Conservation (phyloP, 2,329 filamentous ascomycete genomes). For the Cladophialophora immunda region DNA sequence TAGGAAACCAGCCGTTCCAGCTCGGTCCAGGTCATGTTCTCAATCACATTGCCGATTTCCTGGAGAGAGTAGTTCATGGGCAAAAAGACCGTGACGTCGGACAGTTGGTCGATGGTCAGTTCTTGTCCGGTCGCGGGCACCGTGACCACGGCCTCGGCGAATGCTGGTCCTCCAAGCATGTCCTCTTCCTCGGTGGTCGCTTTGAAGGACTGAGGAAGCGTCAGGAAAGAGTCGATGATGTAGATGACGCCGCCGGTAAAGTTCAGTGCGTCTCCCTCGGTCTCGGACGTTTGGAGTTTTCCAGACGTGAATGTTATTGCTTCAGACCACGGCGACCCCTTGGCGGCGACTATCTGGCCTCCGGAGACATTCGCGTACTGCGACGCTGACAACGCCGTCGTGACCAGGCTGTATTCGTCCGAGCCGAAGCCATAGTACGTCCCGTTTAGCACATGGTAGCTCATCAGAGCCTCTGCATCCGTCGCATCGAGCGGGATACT, state of each 20-base stretch:
- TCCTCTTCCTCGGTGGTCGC: conserved; percentile 6
- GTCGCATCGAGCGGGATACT: conserved; percentile 9
- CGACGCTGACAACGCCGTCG: conserved; percentile 59
- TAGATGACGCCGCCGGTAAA: conserved; percentile 24
- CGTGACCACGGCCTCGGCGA: conserved; percentile 19
- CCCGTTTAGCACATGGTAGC: conserved; percentile 68
- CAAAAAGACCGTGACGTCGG: conserved; percentile 30
- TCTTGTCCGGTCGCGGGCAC: background rate
- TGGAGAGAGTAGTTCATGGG: conserved; percentile 30
- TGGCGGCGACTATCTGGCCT: conserved; percentile 61
- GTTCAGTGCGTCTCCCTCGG: conserved; percentile 4
- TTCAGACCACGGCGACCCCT: conserved; percentile 12
- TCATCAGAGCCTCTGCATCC: conserved; percentile 56
- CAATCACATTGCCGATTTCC: conserved; percentile 26
- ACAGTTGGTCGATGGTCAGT: conserved; percentile 23
- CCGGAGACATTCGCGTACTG: conserved; percentile 66
- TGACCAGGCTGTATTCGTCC: conserved; percentile 51
- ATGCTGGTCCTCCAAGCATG: conserved; percentile 15
- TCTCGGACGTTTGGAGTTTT: conserved; percentile 7
- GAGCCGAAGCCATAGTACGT: conserved; percentile 47
- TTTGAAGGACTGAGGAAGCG: conserved; percentile 20
- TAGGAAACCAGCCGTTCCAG: conserved; percentile 25
- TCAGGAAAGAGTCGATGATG: conserved; percentile 28
- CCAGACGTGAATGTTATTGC: conserved; percentile 23
- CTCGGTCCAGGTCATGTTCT: conserved; percentile 19